Percentiles rank a stretch among this genome's conserved stretches.
Evolutionary conservation across 1,284 basidiomycete genomes (phyloP).

Genomic region (Thecaphora thlaspeos): DNA sequence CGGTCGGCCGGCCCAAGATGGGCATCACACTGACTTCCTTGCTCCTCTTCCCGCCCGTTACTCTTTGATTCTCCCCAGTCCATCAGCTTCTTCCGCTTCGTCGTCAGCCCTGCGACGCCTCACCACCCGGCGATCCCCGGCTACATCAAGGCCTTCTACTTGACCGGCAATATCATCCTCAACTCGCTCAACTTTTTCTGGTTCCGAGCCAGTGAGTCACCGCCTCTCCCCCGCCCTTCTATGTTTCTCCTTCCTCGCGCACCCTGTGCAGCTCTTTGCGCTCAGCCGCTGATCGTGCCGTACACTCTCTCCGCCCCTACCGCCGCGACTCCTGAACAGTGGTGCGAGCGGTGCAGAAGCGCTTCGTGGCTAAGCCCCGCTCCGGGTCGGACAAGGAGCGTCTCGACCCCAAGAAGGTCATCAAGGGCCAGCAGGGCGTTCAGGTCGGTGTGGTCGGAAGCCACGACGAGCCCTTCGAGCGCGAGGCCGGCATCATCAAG

Average conservation of each 20-base stretch:
- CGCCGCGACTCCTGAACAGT: slow-evolving; percentile 25
- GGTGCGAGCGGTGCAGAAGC: slow-evolving; percentile 56
- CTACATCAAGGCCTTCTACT: slow-evolving; percentile 34
- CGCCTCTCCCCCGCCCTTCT: not conserved
- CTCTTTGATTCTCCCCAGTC: slow-evolving; percentile 14
- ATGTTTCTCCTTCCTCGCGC: too few relatives aligned
- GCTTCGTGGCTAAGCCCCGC: slow-evolving; percentile 38
- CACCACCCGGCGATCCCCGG: slow-evolving; percentile 30
- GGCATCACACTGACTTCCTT: too few relatives aligned
- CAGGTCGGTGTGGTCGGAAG: slow-evolving; percentile 34
- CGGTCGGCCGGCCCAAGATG: too few relatives aligned
- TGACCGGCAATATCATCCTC: slow-evolving; percentile 40
- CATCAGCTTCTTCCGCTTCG: slow-evolving; percentile 44
- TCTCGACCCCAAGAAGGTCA: slow-evolving; percentile 32
- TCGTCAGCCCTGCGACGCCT: slow-evolving; percentile 37
- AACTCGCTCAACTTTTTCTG: slow-evolving; percentile 58
- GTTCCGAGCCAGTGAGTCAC: slow-evolving; percentile 51
- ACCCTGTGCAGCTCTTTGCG: too few relatives aligned
- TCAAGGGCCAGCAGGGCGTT: slow-evolving; percentile 36
- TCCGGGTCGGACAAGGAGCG: slow-evolving; percentile 4
- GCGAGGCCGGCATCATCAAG: slow-evolving; percentile 34
- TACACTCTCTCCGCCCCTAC: too few relatives aligned
- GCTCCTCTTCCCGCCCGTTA: too few relatives aligned
- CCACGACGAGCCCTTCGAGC: slow-evolving; percentile 38
- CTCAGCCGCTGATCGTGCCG: too few relatives aligned